Base-by-base conservation (phyloP, 2,329 filamentous ascomycete genomes). In the Fusarium sp. region DNA sequence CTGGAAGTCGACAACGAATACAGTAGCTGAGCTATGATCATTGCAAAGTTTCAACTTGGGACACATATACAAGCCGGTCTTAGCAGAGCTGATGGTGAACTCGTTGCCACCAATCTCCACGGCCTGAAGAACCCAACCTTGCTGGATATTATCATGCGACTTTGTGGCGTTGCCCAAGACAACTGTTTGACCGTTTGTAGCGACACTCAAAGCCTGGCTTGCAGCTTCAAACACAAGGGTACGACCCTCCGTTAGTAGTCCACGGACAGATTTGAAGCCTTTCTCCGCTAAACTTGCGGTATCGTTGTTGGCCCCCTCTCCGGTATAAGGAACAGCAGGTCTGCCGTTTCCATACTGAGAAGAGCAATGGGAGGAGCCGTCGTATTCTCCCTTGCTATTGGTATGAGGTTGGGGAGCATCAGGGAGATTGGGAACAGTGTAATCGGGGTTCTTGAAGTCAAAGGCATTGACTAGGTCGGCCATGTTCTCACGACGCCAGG, bases 401-500 rank as follows among this genome's bases (percentile, higher is more conserved):
- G 20, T 32, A 5, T 62, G 58, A 0, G 58, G 58, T 0, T 61
- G 32, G 11, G 58, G 58, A 1, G 58, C 58, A 10, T 37, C 33
- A 3, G 58, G 58, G 0, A 62, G 8, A 0, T 30, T 30, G 1
- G 58, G 58, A 0, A 61, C 28, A 1, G n/a, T 40, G 41, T 45
- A 45, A 19, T 24, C 41, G 17, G 41, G 22, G 24, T 2, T 19
- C 17, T 56, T 33, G 5, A 62, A 62, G 19, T 62, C 59, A 3
- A 62, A 62, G 5, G 59, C 59, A 17, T 62, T 62, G 20, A 35
- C 30, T 0, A 62, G 48, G 30, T 62, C 59, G 11, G 59, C 59
- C 59, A 62, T 62, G 30, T 56, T 62, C 6, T 62, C 30, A 0
- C 56, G 59, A 3, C 59, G 59, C 59, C 59, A 62, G 1, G 47